Percentiles rank a stretch among this genome's conserved stretches.
phyloP scores from a whole-genome alignment of 257 asterid species.

The Jaltomata sinuosa region DNA sequence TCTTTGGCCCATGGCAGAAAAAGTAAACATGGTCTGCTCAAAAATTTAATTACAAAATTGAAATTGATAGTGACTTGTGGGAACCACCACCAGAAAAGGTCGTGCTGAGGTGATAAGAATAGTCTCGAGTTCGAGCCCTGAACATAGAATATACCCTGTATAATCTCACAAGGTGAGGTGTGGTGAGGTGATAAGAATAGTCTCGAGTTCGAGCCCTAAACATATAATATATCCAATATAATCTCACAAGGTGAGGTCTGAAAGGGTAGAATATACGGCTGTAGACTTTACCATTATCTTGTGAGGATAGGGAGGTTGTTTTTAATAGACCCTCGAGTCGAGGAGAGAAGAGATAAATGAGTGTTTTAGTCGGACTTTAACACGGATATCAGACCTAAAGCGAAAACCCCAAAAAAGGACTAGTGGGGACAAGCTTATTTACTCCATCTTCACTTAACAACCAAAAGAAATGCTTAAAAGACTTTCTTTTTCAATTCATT shows the following conservation, averaged over 20 bases:
- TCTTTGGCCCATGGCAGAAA: neutral
- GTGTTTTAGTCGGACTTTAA: rapidly evolving
- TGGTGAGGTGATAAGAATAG: too few relatives aligned
- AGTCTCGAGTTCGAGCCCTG: rapidly evolving
- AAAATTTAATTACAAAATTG: neutral
- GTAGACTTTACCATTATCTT: neutral
- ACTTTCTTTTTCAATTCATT: neutral
- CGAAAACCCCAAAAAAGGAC: neutral
- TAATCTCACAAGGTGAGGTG: too few relatives aligned
- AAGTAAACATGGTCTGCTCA: neutral
- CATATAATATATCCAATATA: too few relatives aligned
- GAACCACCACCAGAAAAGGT: neutral
- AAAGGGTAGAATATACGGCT: too few relatives aligned
- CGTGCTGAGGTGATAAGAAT: neutral
- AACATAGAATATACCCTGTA: too few relatives aligned
- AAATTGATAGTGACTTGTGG: neutral
- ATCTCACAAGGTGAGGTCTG: too few relatives aligned
- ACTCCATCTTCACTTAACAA: neutral
- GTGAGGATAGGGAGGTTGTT: rapidly evolving
- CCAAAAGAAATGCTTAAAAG: neutral
- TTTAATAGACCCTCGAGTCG: rapidly evolving
- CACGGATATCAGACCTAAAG: neutral
- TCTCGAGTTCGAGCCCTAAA: too few relatives aligned
- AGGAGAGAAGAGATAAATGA: neutral
- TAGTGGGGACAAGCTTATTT: neutral